phyloP scores from a whole-genome alignment of 2,329 filamentous ascomycete genomes.

The Bipolaris zeicola region DNA sequence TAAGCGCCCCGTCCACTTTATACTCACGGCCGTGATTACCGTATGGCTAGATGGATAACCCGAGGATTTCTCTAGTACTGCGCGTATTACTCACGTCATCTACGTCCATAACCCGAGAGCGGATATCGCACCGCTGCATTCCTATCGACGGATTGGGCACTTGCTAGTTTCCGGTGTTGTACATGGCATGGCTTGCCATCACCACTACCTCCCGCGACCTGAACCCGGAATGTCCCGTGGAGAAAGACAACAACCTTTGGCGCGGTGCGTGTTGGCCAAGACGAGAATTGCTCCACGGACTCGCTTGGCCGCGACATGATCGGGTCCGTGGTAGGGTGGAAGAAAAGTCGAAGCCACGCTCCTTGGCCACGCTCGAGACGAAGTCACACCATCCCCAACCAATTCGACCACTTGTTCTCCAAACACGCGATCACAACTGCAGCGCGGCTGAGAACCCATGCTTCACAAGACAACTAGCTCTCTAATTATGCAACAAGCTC shows the following conservation, averaged over 20 bases:
- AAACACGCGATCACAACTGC: background rate
- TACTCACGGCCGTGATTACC: constrained; percentile 2
- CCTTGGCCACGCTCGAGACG: constrained; percentile 23
- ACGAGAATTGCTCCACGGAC: constrained; percentile 1
- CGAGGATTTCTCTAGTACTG: constrained; percentile 11
- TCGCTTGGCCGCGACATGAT: constrained; percentile 25
- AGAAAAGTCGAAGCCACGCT: background rate
- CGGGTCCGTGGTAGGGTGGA: constrained; percentile 12
- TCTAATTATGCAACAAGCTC: constrained; percentile 12
- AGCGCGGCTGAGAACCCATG: constrained; percentile 14
- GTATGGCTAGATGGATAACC: background rate
- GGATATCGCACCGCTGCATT: constrained; percentile 5
- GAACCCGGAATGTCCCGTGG: constrained; percentile 23
- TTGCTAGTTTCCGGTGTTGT: constrained; percentile 4
- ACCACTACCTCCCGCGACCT: background rate
- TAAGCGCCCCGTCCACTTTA: background rate
- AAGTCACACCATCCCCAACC: constrained; percentile 18
- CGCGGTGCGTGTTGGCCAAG: constrained; percentile 21
- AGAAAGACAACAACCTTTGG: constrained; percentile 1
- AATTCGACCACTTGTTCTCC: constrained; percentile 7
- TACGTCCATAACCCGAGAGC: background rate
- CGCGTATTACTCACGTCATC: constrained; percentile 1
- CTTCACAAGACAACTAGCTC: constrained; percentile 14
- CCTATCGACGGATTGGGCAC: constrained; percentile 8
- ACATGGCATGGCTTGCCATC: background rate